Conservation (phyloP, 176 grass and related monocot genomes). For the Pontederia crassipes region DNA sequence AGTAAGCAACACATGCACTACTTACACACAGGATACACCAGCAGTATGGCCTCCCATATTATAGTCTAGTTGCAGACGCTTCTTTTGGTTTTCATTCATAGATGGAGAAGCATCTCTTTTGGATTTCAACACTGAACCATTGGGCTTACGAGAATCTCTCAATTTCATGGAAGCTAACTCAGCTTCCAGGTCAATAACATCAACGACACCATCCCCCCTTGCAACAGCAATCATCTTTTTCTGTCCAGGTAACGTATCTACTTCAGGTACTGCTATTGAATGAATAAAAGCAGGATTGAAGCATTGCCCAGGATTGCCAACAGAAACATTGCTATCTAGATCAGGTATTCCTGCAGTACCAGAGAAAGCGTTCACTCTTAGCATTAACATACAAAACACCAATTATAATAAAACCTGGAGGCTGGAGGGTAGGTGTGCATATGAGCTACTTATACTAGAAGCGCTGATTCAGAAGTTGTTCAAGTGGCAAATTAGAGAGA, state of each 20-base stretch:
- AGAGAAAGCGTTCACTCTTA: background rate
- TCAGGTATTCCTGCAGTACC: conserved; percentile 51
- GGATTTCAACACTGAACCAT: conserved; percentile 23
- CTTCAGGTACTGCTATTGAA: conserved; percentile 65
- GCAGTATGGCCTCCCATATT: conserved; percentile 67
- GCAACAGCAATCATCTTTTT: conserved; percentile 91
- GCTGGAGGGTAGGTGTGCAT: too few relatives aligned
- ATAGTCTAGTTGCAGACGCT: conserved; percentile 63
- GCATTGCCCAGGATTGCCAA: conserved; percentile 51
- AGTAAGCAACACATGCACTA: conserved; percentile 9
- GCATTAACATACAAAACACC: background rate
- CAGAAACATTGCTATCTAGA: conserved; percentile 33
- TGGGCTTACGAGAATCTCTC: conserved; percentile 26
- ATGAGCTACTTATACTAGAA: too few relatives aligned
- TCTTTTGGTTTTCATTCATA: conserved; percentile 28
- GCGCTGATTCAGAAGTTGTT: too few relatives aligned
- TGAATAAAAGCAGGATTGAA: conserved; percentile 96
- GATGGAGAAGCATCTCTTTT: conserved; percentile 30
- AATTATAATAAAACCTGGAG: background rate
- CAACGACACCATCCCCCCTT: conserved; percentile 81
- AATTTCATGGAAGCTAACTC: conserved; percentile 40
- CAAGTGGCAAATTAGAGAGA: too few relatives aligned
- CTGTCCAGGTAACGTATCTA: conserved; percentile 38
- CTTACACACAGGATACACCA: conserved; percentile 87
- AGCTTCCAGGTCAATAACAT: conserved; percentile 77